Evolutionary conservation across 108 stramenopile genomes (phyloP).

Genomic region (Craspedostauros australis): DNA sequence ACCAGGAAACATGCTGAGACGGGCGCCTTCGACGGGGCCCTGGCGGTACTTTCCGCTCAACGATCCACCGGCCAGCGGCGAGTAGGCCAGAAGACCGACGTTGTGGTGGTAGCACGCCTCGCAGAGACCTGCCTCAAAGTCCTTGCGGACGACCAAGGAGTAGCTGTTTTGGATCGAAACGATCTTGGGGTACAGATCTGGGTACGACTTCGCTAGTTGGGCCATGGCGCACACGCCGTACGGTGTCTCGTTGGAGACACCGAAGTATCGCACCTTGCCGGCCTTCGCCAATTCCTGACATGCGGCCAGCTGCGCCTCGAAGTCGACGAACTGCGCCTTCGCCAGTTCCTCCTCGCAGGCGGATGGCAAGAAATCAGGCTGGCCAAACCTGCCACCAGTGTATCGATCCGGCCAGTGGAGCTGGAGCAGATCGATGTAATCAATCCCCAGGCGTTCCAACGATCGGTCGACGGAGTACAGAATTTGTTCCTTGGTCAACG

Average conservation of each 20-base stretch:
- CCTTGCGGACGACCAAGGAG: slow-evolving; percentile 79
- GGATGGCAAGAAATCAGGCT: slow-evolving; percentile 51
- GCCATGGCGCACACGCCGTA: slow-evolving; percentile 81
- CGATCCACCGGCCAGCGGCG: slow-evolving; percentile 85
- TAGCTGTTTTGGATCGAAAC: slow-evolving; percentile 85
- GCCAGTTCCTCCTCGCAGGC: slow-evolving; percentile 35
- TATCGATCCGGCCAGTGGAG: slow-evolving; percentile 93
- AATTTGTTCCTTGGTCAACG: slow-evolving; percentile 62
- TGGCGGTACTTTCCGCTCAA: slow-evolving; percentile 78
- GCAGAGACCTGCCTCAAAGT: slow-evolving; percentile 78
- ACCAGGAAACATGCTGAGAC: slow-evolving; percentile 75
- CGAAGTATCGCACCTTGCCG: slow-evolving; percentile 82
- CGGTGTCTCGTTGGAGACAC: slow-evolving; percentile 90
- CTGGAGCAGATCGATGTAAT: slow-evolving; percentile 92
- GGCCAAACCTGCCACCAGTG: slow-evolving; percentile 52
- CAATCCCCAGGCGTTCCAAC: slow-evolving; percentile 72
- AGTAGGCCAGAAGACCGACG: slow-evolving; percentile 85
- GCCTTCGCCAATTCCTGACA: slow-evolving; percentile 65
- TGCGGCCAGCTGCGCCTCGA: slow-evolving; percentile 59
- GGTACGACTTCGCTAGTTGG: slow-evolving; percentile 52
- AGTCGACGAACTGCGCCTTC: slow-evolving; percentile 77
- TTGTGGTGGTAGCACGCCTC: slow-evolving; percentile 86
- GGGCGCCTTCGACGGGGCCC: slow-evolving; percentile 19
- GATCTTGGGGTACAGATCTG: slow-evolving; percentile 71
- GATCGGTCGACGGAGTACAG: slow-evolving; percentile 77